These are phyloP conservation scores for Collybiopsis luxurians DNA, from an alignment of 768 basidiomycete species.

Conservation along the genomic window DNA sequence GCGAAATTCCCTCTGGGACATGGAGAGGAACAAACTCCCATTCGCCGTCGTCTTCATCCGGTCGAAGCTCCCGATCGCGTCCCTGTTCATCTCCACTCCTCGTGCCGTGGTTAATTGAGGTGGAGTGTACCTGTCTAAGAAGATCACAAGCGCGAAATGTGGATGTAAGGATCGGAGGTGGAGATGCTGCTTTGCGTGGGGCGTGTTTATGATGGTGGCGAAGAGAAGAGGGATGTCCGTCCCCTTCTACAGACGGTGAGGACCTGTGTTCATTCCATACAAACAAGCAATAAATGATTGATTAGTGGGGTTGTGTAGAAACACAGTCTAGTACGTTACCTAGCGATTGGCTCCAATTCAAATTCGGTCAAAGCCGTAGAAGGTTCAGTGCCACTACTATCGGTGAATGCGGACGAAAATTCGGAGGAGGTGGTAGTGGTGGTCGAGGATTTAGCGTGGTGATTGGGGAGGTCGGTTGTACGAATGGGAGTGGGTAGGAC, in stretches of 20 bases:
- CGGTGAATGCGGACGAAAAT: conserved; percentile 7
- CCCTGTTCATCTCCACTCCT: neutral
- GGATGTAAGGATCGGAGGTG: conserved; percentile 43
- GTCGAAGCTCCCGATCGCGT: conserved; percentile 5
- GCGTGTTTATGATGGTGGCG: conserved; percentile 11
- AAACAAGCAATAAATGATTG: neutral
- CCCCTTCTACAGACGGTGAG: neutral
- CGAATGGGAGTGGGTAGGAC: neutral
- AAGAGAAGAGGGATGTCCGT: neutral
- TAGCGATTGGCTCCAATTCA: neutral
- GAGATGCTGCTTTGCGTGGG: conserved; percentile 15
- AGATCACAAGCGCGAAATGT: conserved; percentile 50
- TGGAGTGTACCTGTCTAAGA: conserved; percentile 22
- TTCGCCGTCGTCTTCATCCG: conserved; percentile 19
- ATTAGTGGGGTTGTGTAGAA: neutral
- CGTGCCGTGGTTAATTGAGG: conserved; percentile 8
- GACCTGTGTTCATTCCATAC: no score
- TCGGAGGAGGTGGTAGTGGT: conserved; percentile 9
- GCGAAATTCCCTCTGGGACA: conserved; percentile 79
- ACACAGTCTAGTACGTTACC: neutral
- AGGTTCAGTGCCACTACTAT: neutral
- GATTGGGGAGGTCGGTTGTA: conserved; percentile 7
- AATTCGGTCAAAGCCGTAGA: conserved; percentile 1
- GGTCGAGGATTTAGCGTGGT: neutral
- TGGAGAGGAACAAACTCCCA: conserved; percentile 70